These are phyloP conservation scores for Heterobasidion annosum DNA, from an alignment of 1,284 basidiomycete species.

Conservation along the genomic window DNA sequence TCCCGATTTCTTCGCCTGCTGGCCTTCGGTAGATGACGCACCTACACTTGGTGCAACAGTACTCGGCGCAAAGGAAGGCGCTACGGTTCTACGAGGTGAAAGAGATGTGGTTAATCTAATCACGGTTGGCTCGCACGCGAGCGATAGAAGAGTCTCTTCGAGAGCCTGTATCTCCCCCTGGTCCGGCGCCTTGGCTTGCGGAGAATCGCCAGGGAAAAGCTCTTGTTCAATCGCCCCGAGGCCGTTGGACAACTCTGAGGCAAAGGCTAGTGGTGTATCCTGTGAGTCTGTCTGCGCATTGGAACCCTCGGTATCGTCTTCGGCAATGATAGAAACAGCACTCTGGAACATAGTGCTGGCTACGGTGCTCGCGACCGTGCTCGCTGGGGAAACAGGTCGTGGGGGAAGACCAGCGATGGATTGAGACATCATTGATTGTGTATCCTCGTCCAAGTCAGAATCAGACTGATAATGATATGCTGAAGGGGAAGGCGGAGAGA, in stretches of 20 bases:
- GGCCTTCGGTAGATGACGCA: not conserved
- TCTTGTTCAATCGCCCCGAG: too few species aligned
- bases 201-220: not conserved
- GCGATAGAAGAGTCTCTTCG: conserved; percentile 44
- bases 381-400: conserved; percentile 19
- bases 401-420: conserved; percentile 52
- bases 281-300: not conserved
- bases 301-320: not conserved
- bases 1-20: not conserved
- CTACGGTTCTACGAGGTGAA: not conserved
- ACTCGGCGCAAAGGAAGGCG: not conserved
- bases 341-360: conserved; percentile 58
- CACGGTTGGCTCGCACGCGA: conserved; percentile 47
- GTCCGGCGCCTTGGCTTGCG: not conserved
- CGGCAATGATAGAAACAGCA: conserved; percentile 41
- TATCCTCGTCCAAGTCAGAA: conserved; percentile 52
- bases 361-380: conserved; percentile 24
- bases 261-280: not conserved
- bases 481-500: conserved; percentile 12
- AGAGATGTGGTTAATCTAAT: conserved; percentile 39
- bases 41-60: not conserved
- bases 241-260: too few species aligned
- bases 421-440: conserved; percentile 63
- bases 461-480: conserved; percentile 23
- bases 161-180: conserved; percentile 11